Conservation (phyloP, 129 eudicot genomes). For the Saposhnikovia divaricata region DNA sequence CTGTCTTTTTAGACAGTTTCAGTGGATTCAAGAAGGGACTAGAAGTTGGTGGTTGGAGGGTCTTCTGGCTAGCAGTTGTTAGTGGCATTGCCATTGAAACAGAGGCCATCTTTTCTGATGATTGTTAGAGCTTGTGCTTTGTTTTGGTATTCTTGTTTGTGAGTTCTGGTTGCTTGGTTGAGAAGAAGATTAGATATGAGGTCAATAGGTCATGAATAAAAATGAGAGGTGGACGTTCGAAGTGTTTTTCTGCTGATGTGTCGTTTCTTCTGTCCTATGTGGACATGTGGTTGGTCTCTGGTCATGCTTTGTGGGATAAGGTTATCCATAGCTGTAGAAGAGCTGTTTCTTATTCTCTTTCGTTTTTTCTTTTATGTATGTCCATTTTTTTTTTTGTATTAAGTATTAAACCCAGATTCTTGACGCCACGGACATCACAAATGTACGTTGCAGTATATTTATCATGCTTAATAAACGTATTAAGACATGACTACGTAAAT, state of each 20-base stretch:
- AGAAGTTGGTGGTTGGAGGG: slow-evolving; percentile 18
- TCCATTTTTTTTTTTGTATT: no score
- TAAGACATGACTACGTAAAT: no score
- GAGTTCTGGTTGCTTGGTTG: not conserved
- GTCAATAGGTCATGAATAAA: not conserved
- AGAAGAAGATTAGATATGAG: not conserved
- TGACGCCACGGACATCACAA: no score
- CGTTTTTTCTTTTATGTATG: not conserved
- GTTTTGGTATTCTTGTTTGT: not conserved
- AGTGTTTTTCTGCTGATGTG: slow-evolving; percentile 11
- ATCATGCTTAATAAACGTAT: no score
- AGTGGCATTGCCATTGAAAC: slow-evolving; percentile 45
- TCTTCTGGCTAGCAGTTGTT: slow-evolving; percentile 20
- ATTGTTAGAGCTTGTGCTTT: not conserved
- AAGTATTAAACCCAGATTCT: no score
- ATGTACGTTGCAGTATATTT: no score
- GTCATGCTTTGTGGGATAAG: not conserved
- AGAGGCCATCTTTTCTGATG: slow-evolving; percentile 24
- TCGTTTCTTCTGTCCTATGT: not conserved
- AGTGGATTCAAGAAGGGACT: slow-evolving; percentile 36
- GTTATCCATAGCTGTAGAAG: not conserved
- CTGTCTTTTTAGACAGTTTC: slow-evolving; percentile 17
- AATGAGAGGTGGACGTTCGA: slow-evolving; percentile 17
- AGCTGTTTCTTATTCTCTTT: not conserved
- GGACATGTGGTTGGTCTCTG: not conserved